phyloP scores from a whole-genome alignment of 371 early-diverging fungal species.

The Lichtheimia corymbifera region DNA sequence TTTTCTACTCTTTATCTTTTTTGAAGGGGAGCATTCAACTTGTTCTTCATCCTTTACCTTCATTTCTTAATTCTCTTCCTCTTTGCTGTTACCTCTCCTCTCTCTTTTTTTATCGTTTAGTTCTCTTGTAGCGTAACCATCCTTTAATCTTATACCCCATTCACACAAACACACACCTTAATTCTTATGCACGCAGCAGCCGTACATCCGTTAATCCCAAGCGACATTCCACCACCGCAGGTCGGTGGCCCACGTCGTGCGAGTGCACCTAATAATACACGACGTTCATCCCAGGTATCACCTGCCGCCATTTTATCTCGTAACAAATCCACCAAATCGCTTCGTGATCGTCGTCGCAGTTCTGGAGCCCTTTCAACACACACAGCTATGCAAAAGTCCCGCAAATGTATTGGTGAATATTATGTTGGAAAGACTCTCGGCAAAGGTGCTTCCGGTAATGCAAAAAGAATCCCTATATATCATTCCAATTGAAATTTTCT shows the following conservation, averaged over 20 bases:
- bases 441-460: conserved; percentile 54
- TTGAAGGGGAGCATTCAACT: neutral
- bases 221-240: conserved; percentile 14
- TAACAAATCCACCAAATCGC: conserved; percentile 30
- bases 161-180: conserved; percentile 4
- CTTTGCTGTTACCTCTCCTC: conserved; percentile 12
- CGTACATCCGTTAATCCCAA: conserved; percentile 10
- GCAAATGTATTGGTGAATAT: conserved; percentile 52
- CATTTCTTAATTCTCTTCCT: conserved; percentile 13
- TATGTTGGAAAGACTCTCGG: conserved; percentile 52
- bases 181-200: conserved; percentile 10
- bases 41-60: conserved; percentile 5
- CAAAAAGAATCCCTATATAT: conserved; percentile 2
- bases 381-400: conserved; percentile 35
- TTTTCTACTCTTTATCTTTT: conserved; percentile 5
- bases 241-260: conserved; percentile 17
- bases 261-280: conserved; percentile 24
- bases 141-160: neutral
- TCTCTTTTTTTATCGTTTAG: conserved; percentile 17
- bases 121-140: neutral
- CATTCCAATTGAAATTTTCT: neutral
- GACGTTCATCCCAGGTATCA: conserved; percentile 33
- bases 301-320: conserved; percentile 20
- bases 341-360: conserved; percentile 42
- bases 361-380: conserved; percentile 42